Conservation (phyloP, 2,329 filamentous ascomycete species). For the Xylariaceae sp. region DNA sequence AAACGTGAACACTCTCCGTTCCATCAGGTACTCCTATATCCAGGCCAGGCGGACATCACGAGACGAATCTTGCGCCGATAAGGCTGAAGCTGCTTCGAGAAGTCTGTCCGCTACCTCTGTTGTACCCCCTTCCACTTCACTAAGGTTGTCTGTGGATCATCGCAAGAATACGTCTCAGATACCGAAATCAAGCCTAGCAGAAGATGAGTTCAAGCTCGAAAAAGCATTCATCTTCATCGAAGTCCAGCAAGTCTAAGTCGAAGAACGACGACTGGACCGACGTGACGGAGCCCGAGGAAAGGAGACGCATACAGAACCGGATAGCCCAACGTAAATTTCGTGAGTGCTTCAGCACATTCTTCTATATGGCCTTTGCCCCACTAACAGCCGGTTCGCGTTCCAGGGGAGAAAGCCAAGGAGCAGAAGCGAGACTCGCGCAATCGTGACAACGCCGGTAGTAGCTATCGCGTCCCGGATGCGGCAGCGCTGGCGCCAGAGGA, state of each 20-base stretch:
- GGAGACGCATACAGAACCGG: constrained; percentile 68
- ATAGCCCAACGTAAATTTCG: constrained; percentile 70
- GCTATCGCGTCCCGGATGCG: constrained; percentile 54
- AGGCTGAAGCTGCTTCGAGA: neutral
- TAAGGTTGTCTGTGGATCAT: constrained; percentile 2
- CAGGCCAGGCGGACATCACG: too few relatives aligned
- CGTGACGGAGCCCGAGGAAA: constrained; percentile 61
- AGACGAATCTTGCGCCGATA: too few relatives aligned
- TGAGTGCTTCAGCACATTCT: constrained; percentile 36
- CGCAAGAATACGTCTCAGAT: neutral
- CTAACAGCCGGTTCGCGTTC: too few relatives aligned
- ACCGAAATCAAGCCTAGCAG: constrained; percentile 8
- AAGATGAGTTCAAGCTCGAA: constrained; percentile 22
- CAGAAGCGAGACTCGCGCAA: constrained; percentile 59
- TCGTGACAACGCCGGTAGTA: constrained; percentile 53
- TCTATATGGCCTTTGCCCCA: too few relatives aligned
- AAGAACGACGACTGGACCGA: constrained; percentile 59
- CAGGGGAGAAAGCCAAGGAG: constrained; percentile 64
- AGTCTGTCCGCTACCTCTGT: constrained; percentile 7
- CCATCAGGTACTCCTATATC: too few relatives aligned
- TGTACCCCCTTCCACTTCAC: constrained; percentile 10
- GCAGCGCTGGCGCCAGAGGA: constrained; percentile 44
- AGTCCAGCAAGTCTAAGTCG: constrained; percentile 26
- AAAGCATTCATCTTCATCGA: constrained; percentile 30
- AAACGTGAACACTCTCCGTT: too few relatives aligned